A percentile compares a stretch with the other conserved stretches of the same genome.
Evolutionary conservation across 2,329 filamentous ascomycete genomes (phyloP).

Genomic region (Geosmithia putterillii): DNA sequence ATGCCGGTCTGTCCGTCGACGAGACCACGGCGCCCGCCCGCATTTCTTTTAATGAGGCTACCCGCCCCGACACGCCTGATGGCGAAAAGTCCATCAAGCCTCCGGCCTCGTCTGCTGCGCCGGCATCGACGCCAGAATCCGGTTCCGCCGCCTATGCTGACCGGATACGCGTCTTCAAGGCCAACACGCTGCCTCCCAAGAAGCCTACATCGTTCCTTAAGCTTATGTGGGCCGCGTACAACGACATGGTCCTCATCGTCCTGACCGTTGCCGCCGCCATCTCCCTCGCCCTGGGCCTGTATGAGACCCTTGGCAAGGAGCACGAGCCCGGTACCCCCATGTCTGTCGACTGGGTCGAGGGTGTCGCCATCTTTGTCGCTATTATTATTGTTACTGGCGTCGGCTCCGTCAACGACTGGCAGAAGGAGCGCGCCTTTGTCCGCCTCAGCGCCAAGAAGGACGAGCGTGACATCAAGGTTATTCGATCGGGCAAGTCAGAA

Average conservation of each 20-base stretch:
- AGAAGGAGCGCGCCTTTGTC: conserved; percentile 54
- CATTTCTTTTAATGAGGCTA: conserved; percentile 2
- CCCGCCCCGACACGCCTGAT: neutral
- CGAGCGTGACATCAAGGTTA: conserved; percentile 52
- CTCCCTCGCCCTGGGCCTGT: conserved; percentile 53
- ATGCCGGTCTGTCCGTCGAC: conserved; percentile 60
- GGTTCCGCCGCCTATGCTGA: conserved; percentile 22
- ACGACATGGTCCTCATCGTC: conserved; percentile 56
- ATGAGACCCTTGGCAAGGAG: conserved; percentile 46
- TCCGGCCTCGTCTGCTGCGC: neutral
- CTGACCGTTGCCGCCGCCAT: conserved; percentile 53
- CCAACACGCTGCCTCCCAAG: conserved; percentile 50
- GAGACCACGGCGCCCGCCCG: conserved; percentile 40
- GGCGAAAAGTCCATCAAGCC: neutral
- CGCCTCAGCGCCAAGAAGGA: conserved; percentile 50
- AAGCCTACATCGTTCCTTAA: conserved; percentile 48
- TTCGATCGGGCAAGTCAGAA: conserved; percentile 52
- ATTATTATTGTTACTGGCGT: conserved; percentile 53
- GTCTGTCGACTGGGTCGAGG: conserved; percentile 53
- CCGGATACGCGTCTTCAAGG: conserved; percentile 43
- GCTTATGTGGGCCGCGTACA: conserved; percentile 55
- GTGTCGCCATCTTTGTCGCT: conserved; percentile 53
- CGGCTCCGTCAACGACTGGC: conserved; percentile 53
- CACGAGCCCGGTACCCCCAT: conserved; percentile 25
- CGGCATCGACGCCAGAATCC: neutral